Evolutionary conservation across 176 grass and related monocot genomes (phyloP).

Genomic region (Cenchrus americanus): DNA sequence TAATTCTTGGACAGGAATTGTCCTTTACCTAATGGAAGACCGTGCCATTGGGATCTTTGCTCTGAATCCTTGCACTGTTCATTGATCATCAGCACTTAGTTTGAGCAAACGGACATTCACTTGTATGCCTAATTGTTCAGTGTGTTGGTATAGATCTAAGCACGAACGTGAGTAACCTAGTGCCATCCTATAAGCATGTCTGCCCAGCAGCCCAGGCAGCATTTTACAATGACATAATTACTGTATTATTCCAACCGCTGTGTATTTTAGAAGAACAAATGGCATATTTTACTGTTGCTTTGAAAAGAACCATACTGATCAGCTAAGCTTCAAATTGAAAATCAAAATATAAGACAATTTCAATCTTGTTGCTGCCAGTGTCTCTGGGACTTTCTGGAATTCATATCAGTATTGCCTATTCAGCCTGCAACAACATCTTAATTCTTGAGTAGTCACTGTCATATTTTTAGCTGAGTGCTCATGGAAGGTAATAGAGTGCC

Average conservation of each 20-base stretch:
- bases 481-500: slow-evolving; percentile 20
- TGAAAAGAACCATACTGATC: slow-evolving; percentile 1
- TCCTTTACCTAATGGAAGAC: slow-evolving; percentile 10
- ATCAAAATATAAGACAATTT: neutral
- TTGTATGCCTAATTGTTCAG: neutral
- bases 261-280: slow-evolving; percentile 14
- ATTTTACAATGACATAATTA: neutral
- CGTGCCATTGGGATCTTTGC: neutral
- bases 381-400: neutral
- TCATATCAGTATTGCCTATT: slow-evolving; percentile 9
- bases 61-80: slow-evolving; percentile 9
- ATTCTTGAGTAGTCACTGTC: neutral
- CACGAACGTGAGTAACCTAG: neutral
- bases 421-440: neutral
- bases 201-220: neutral
- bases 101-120: neutral
- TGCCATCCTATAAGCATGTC: neutral
- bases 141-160: slow-evolving; percentile 4
- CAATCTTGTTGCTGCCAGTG: neutral
- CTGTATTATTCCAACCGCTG: neutral
- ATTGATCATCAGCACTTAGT: neutral
- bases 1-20: slow-evolving; percentile 15
- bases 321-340: neutral
- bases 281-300: neutral
- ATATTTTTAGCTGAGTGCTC: slow-evolving; percentile 2